Base-by-base conservation (phyloP, 768 basidiomycete genomes). In the Phylloporus scabripes region DNA sequence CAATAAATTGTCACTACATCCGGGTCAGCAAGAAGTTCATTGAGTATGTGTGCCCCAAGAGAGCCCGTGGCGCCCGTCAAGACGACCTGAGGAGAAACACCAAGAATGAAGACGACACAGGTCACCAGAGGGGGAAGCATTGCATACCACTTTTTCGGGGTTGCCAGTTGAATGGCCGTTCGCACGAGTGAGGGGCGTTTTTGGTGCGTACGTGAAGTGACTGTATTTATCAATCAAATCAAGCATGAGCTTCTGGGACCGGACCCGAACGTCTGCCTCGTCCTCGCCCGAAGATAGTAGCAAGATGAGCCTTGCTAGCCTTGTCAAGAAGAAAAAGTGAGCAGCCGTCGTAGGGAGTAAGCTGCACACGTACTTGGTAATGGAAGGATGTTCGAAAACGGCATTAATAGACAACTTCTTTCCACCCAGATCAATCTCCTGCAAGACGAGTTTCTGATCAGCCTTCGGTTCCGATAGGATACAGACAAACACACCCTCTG, bases 11-110 rank as follows among this genome's bases (percentile, higher is more conserved):
- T 70, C 32, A 53, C 53, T 29, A 81, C 74, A 0, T 59, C 46
- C 0, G 68, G 52, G 5, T 64, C 64, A 5, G 62, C 55, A 4
- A 74, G 62, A 2, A 81, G 65, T 42, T 74, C 70, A 29, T 70
- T 64, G n/a, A 82, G 70, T 11, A 80, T 70, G 48, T 78, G 73
- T 2, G 78, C 77, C 8, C 80, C 80, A 3, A 80, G 70, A 2
- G 76, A 77, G 1, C 79, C 79, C 5, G 79, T 78, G 0, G 71
- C 74, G 4, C 79, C 79, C 0, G 78, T 79, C 31, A 81, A 64
- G 5, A 80, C 70, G 7, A 63, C 44, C 54, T 57, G 3, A 10
- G 3, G 15, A 3, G 24, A 28, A 9, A 12, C 17, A 41, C 7
- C 21, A 12, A 39, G 6, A 7, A 26, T 17, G 33, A 23, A n/a